phyloP scores from a whole-genome alignment of 2,329 filamentous ascomycete genomes.

The Calonectria pseudoturangicola region DNA sequence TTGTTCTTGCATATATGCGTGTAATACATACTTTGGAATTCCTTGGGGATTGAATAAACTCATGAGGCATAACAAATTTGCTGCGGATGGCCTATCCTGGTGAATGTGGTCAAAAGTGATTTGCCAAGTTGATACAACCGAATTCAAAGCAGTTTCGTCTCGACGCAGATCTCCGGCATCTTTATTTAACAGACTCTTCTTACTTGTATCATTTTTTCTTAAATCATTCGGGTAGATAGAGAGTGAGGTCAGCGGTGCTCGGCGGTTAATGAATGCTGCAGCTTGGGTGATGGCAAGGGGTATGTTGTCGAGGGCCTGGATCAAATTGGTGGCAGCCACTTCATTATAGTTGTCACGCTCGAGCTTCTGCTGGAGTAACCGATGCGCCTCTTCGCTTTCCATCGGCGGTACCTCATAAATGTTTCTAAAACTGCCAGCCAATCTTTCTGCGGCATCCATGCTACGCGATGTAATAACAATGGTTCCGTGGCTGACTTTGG shows the following conservation, averaged over 20 bases:
- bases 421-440: not conserved
- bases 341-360: not conserved
- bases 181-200: not conserved
- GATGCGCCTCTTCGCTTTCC: not conserved
- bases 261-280: conserved; percentile 9
- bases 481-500: conserved; percentile 2
- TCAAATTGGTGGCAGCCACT: not conserved
- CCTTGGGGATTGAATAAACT: conserved; percentile 18
- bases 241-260: conserved; percentile 43
- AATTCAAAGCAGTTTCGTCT: conserved; percentile 1
- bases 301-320: not conserved
- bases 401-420: not conserved
- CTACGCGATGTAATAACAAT: conserved; percentile 19
- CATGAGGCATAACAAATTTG: not conserved
- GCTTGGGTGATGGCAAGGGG: conserved; percentile 28
- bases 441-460: not conserved
- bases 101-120: conserved; percentile 19
- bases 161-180: not conserved
- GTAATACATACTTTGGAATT: not conserved
- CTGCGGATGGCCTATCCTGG: not conserved
- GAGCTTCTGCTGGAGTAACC: conserved; percentile 2
- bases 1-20: not conserved
- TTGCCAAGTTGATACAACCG: conserved; percentile 11
- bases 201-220: not conserved
- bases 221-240: conserved; percentile 54